Evolutionary conservation across 164 flowering plant genomes (phyloP), one percentile per base, ranked within the genome.

Genomic region (Annona cherimola): DNA sequence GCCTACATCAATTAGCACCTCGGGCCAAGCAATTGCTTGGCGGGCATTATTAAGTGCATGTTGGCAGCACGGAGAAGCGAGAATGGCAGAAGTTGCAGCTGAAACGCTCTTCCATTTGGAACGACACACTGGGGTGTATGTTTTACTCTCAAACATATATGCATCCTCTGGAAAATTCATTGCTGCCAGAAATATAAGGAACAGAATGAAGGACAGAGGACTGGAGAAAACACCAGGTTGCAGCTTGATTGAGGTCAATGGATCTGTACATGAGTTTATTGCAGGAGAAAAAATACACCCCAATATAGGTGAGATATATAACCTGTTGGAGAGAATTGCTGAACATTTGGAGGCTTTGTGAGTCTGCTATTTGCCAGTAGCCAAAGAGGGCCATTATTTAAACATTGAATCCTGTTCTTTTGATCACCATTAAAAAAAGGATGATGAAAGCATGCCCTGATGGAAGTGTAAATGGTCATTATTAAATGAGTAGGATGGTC

Each of bases 211-310:
- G 71, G 79, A 69, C 20, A 76, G 77, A 71, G 86, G 84, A 44
- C 79, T 90, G 1, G 78, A 83, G 42, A 88, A 90, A 81, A 76
- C 70, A 60, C 91, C 91, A 3, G 95, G 95, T 2, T 86, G 91
- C 74, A 90, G 91, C 80, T 86, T 84, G 18, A 74, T 88, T 66
- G 83, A 83, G 83, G 72, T 90, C 43, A 67, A 83, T 76, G 89
- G 91, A 26, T 68, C 61, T 39, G 83, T 84, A 73, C 84, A 86
- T 61, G 94, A 86, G 83, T 90, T 90, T 74, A 54, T 89, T 72
- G 92, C 94, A 4, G 89, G 90, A 50, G 92, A 87, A 74, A 84
- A 76, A 71, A 81, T 78, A 68, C 92, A 88, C 67, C 82, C 79
- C 1, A 69, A 69, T 14, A 80, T 86, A 78, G 81, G 73, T 40